A percentile compares a stretch with the other conserved stretches of the same genome.
These are phyloP conservation scores for Trichodelitschia bisporula DNA, from an alignment of 495 filamentous ascomycete species.

Conservation along the genomic window DNA sequence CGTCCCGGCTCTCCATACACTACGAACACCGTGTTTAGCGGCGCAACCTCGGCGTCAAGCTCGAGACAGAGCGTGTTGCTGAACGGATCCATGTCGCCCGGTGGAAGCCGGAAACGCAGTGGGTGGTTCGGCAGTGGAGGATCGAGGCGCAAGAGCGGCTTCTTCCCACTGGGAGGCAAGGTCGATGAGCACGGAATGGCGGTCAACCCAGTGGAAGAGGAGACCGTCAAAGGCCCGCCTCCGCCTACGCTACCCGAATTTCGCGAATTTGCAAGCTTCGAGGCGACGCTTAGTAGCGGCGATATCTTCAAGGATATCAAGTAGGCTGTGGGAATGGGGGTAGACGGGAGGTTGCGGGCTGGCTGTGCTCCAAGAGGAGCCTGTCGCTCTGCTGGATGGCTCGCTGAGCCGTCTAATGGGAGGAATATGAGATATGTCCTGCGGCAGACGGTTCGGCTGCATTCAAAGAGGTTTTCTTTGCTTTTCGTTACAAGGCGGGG, in stretches of 20 bases:
- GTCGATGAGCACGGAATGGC: slow-evolving; percentile 6
- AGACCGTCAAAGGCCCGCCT: slow-evolving; percentile 8
- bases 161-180: slow-evolving; percentile 6
- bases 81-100: slow-evolving; percentile 1
- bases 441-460: too few species aligned
- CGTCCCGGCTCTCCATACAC: slow-evolving; percentile 7
- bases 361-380: too few species aligned
- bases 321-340: too few species aligned
- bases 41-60: slow-evolving; percentile 2
- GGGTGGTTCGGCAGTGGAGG: slow-evolving; percentile 8
- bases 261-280: slow-evolving; percentile 7
- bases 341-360: too few species aligned
- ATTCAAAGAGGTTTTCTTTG: too few species aligned
- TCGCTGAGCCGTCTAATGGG: too few species aligned
- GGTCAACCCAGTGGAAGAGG: slow-evolving; percentile 2
- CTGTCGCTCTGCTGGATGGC: too few species aligned
- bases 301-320: slow-evolving; percentile 15
- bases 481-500: too few species aligned
- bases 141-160: slow-evolving; percentile 14
- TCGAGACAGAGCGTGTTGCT: slow-evolving; percentile 8
- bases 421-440: too few species aligned
- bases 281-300: slow-evolving; percentile 8
- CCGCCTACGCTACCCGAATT: slow-evolving; percentile 14
- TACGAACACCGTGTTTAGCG: slow-evolving; percentile 5
- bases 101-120: slow-evolving; percentile 4